Conservation (phyloP, 257 asterid species). For the Gentiana straminea region DNA sequence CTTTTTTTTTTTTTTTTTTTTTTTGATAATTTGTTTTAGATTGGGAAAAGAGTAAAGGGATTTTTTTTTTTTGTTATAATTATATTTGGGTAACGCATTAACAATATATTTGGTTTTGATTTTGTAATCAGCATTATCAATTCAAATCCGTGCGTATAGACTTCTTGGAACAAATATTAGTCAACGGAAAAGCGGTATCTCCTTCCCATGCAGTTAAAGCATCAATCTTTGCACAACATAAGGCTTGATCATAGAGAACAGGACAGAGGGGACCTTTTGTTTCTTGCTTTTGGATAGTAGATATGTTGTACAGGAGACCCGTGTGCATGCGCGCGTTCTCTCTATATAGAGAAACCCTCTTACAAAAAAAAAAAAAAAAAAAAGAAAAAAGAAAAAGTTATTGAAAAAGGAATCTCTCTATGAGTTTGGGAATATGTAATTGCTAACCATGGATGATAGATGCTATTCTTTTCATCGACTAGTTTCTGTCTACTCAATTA, state of each 20-base stretch:
- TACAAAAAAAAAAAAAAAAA: too few species aligned
- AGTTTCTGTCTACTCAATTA: too few species aligned
- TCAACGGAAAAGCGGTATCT: conserved; percentile 60
- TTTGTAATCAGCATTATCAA: conserved; percentile 45
- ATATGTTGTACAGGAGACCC: too few species aligned
- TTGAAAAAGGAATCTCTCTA: too few species aligned
- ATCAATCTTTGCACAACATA: conserved; percentile 72
- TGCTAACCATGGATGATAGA: too few species aligned
- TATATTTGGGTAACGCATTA: not conserved
- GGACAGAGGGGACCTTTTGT: not conserved
- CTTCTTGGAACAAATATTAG: conserved; percentile 77
- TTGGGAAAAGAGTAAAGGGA: too few species aligned
- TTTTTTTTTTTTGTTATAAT: not conserved
- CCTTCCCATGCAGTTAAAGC: conserved; percentile 44
- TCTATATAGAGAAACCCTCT: too few species aligned
- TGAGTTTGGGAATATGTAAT: too few species aligned
- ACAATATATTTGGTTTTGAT: not conserved
- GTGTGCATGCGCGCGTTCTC: too few species aligned
- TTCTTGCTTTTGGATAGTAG: not conserved
- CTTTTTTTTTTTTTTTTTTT: too few species aligned
- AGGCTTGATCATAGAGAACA: conserved; percentile 24
- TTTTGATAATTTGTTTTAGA: not conserved
- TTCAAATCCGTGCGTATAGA: conserved; percentile 81
- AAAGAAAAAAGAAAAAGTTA: too few species aligned
- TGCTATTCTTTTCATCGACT: too few species aligned